phyloP scores from a whole-genome alignment of 768 basidiomycete species.

The Psilocybe cyanescens region DNA sequence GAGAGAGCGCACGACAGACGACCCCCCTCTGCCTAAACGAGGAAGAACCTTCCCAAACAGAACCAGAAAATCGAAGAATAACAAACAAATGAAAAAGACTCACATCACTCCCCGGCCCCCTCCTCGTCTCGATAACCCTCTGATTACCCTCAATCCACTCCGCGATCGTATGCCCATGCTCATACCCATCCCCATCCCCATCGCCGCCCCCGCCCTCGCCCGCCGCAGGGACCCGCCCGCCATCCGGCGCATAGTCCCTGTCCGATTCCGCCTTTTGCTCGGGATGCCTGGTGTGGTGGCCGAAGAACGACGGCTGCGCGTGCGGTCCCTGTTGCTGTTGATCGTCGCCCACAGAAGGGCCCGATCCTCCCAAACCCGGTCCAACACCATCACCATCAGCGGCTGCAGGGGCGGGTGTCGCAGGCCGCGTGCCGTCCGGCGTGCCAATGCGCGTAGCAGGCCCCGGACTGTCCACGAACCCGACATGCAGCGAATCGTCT shows the following conservation, averaged over 20 bases:
- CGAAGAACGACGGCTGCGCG: not conserved
- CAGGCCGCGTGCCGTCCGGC: not conserved
- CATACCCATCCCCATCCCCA: too few species aligned
- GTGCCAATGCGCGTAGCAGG: slow-evolving; percentile 1
- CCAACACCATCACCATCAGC: not conserved
- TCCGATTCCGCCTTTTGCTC: slow-evolving; percentile 3
- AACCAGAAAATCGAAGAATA: not conserved
- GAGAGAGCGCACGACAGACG: not conserved
- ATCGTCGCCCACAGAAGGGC: not conserved
- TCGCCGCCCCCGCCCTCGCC: not conserved
- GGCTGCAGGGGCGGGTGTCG: not conserved
- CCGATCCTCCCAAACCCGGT: not conserved
- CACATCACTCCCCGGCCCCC: slow-evolving; percentile 31
- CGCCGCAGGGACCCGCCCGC: slow-evolving; percentile 5
- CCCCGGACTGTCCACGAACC: not conserved
- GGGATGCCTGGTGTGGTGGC: not conserved
- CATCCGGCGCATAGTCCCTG: slow-evolving; percentile 24
- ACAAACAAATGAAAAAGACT: slow-evolving; percentile 5
- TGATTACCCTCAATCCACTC: slow-evolving; percentile 34
- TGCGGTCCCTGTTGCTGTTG: not conserved
- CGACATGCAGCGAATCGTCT: not conserved
- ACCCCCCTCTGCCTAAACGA: too few species aligned
- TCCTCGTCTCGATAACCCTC: slow-evolving; percentile 28
- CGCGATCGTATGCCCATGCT: not conserved
- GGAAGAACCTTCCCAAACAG: too few species aligned